Evolutionary conservation across 257 asterid genomes (phyloP).

Genomic region (Avicennia marina): DNA sequence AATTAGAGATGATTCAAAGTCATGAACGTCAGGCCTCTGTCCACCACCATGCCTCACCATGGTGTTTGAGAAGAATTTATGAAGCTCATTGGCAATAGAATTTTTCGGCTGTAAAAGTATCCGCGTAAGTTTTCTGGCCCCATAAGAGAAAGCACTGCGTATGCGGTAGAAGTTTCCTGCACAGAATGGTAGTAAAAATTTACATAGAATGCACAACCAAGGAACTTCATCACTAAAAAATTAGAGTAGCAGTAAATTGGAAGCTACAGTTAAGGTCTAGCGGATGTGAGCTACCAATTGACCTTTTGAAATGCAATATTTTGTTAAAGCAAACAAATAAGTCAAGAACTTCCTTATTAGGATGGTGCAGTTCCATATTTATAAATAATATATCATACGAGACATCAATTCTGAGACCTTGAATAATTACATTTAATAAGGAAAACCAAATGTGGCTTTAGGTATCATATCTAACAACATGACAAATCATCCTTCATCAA

Average conservation of each 20-base stretch:
- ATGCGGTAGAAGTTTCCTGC: constrained; percentile 79
- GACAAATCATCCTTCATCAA: constrained; percentile 1
- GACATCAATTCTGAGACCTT: too few relatives aligned
- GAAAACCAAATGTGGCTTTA: background rate
- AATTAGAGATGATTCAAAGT: constrained; percentile 18
- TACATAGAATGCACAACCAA: background rate
- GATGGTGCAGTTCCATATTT: background rate
- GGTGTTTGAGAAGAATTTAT: constrained; percentile 61
- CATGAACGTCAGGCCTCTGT: constrained; percentile 50
- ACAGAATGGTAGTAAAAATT: background rate
- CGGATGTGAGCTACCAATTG: too few relatives aligned
- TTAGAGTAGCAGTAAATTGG: background rate
- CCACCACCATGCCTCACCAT: constrained; percentile 62
- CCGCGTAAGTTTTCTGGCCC: constrained; percentile 62
- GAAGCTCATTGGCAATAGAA: constrained; percentile 48
- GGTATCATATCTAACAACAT: background rate
- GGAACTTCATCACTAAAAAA: background rate
- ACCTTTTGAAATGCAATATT: background rate
- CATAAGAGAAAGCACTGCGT: constrained; percentile 82
- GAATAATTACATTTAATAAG: too few relatives aligned
- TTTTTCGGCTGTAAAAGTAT: constrained; percentile 51
- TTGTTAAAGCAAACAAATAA: background rate
- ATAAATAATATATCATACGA: too few relatives aligned
- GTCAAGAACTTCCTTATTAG: too few relatives aligned
- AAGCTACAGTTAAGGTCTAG: background rate